phyloP scores from a whole-genome alignment of 768 basidiomycete genomes.

The Hygrophorus russula region DNA sequence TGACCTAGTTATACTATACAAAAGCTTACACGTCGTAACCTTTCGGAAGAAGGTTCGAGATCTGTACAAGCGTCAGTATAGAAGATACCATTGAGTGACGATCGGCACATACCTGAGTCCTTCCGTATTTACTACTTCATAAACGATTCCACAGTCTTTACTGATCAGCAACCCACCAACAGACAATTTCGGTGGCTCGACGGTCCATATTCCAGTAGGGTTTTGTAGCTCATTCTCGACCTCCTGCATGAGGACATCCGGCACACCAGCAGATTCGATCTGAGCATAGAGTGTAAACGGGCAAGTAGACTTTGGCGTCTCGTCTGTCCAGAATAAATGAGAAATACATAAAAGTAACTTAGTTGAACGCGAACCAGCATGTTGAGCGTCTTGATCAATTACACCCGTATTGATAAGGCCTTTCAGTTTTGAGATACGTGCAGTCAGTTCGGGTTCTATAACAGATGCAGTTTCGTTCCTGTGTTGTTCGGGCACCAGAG shows the following conservation, averaged over 20 bases:
- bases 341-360: not conserved
- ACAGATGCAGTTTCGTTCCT: conserved; percentile 49
- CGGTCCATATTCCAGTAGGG: conserved; percentile 62
- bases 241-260: conserved; percentile 48
- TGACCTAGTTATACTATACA: not conserved
- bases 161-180: conserved; percentile 64
- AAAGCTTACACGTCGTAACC: conserved; percentile 47
- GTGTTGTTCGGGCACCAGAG: conserved; percentile 44
- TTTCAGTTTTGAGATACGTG: conserved; percentile 47
- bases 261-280: conserved; percentile 41
- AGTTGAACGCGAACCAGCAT: conserved; percentile 15
- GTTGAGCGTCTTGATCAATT: conserved; percentile 38
- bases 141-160: conserved; percentile 68
- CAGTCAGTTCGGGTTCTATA: conserved; percentile 47
- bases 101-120: conserved; percentile 55
- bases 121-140: conserved; percentile 51
- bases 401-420: conserved; percentile 56
- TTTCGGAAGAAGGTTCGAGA: conserved; percentile 63
- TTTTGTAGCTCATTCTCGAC: conserved; percentile 64
- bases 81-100: not conserved
- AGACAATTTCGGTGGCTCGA: conserved; percentile 40
- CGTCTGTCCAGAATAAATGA: conserved; percentile 23
- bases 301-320: conserved; percentile 40
- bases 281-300: conserved; percentile 59
- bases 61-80: conserved; percentile 17